Conservation (phyloP, 805 yeast species). For the Teunomyces funiuensis region DNA sequence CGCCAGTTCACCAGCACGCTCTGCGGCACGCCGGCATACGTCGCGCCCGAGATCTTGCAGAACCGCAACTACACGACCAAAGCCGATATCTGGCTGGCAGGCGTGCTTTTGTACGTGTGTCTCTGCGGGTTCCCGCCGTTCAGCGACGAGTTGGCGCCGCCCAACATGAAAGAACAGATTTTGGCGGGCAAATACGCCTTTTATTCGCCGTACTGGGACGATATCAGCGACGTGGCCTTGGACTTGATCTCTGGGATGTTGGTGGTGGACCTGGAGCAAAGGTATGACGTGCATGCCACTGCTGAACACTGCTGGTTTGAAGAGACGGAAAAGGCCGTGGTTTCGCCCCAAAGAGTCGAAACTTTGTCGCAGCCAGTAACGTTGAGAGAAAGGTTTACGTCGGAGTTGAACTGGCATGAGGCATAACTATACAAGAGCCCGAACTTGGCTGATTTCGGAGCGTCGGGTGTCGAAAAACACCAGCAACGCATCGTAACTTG, state of each 20-base stretch:
- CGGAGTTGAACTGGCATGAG: constrained; percentile 16
- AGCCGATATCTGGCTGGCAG: constrained; percentile 82
- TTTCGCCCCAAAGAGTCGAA: neutral
- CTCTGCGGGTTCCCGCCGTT: constrained; percentile 85
- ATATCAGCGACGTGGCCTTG: constrained; percentile 60
- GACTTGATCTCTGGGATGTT: constrained; percentile 65
- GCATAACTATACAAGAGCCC: too few species aligned
- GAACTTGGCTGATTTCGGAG: constrained; percentile 10
- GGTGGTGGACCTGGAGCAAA: constrained; percentile 49
- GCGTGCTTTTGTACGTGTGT: constrained; percentile 75
- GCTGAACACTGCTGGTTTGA: constrained; percentile 47
- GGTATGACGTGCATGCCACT: constrained; percentile 43
- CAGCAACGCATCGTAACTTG: constrained; percentile 18
- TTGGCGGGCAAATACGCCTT: constrained; percentile 66
- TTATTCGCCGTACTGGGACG: constrained; percentile 79
- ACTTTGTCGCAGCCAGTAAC: constrained; percentile 24
- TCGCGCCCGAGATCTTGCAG: constrained; percentile 73
- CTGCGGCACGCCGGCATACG: constrained; percentile 87
- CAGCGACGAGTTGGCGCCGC: constrained; percentile 79
- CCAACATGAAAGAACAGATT: constrained; percentile 74
- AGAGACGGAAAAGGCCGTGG: constrained; percentile 12
- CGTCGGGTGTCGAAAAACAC: constrained; percentile 21
- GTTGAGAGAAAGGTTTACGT: constrained; percentile 25
- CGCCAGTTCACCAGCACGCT: constrained; percentile 71
- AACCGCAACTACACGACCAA: constrained; percentile 64